Conservation (phyloP, 208 protist species). For the Wallacemonas sp. region DNA sequence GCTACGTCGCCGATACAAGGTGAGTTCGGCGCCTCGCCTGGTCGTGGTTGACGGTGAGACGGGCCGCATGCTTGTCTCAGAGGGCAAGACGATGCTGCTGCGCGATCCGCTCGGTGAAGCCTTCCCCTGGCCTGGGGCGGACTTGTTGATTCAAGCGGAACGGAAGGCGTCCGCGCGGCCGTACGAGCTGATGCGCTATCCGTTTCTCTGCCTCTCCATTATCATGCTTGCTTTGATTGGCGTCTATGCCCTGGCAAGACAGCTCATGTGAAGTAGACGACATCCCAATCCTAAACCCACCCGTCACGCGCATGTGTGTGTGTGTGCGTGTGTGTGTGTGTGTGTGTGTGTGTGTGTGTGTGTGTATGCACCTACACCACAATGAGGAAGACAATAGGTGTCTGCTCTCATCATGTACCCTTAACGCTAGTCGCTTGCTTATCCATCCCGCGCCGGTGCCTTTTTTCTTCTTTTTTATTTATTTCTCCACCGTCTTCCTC, state of each 20-base stretch:
- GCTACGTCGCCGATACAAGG: slow-evolving; percentile 22
- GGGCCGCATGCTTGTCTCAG: slow-evolving; percentile 30
- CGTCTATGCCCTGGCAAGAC: no score
- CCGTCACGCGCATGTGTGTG: neutral
- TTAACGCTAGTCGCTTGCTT: no score
- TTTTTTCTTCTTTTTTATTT: slow-evolving; percentile 6
- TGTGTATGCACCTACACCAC: slow-evolving; percentile 1
- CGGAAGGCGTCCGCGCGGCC: neutral
- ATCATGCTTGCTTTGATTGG: no score
- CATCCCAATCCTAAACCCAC: no score
- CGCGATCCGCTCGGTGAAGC: slow-evolving; percentile 23
- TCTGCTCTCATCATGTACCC: no score
- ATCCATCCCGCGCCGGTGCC: no score
- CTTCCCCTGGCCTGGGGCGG: slow-evolving; percentile 52
- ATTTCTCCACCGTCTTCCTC: slow-evolving; percentile 7
- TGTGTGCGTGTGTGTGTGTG: neutral
- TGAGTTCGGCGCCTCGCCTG: slow-evolving; percentile 41
- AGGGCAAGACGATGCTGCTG: slow-evolving; percentile 31
- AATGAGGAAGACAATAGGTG: no score
- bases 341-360: slow-evolving; percentile 2
- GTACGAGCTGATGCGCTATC: neutral
- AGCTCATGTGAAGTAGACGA: no score
- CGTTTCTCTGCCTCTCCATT: no score
- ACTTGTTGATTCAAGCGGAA: neutral
- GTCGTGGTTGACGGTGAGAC: slow-evolving; percentile 38